These are phyloP conservation scores for Kodamaea neixiangensis DNA, from an alignment of 805 yeast species.

Conservation along the genomic window DNA sequence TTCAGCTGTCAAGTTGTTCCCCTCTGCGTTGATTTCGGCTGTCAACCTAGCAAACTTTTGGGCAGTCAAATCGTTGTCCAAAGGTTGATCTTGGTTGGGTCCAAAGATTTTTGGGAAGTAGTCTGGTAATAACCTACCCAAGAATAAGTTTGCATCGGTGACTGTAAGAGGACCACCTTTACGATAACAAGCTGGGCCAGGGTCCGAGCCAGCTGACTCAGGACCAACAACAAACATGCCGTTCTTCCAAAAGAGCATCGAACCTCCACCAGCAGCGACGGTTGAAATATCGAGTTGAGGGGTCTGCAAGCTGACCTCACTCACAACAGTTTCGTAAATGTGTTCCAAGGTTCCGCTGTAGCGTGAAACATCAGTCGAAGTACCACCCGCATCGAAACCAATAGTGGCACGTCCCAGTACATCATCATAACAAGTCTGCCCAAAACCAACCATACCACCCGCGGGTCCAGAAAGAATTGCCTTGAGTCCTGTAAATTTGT, in stretches of 20 bases:
- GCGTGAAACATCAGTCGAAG: constrained; percentile 48
- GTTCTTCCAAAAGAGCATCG: constrained; percentile 39
- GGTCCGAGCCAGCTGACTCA: constrained; percentile 42
- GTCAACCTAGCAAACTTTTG: constrained; percentile 57
- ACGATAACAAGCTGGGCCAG: constrained; percentile 44
- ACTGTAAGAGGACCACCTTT: constrained; percentile 43
- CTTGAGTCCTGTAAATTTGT: constrained; percentile 78
- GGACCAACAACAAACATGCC: constrained; percentile 44
- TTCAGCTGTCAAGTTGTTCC: constrained; percentile 48
- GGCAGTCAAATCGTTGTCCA: constrained; percentile 41
- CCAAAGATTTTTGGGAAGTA: constrained; percentile 42
- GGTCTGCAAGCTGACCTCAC: constrained; percentile 45
- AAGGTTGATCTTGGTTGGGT: constrained; percentile 33
- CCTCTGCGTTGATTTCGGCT: constrained; percentile 52
- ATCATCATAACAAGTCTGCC: constrained; percentile 70
- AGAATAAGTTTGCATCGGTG: constrained; percentile 40
- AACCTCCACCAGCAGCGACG: constrained; percentile 51
- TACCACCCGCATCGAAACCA: constrained; percentile 48
- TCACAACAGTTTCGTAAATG: constrained; percentile 47
- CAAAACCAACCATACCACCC: constrained; percentile 95
- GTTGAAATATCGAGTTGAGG: constrained; percentile 48
- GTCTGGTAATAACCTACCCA: constrained; percentile 38
- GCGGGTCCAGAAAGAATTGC: constrained; percentile 97
- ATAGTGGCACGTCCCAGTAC: constrained; percentile 29
- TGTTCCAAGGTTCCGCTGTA: constrained; percentile 43